Conservation (phyloP, 441 rosid genomes). For the Euphorbia schlechtendalii region DNA sequence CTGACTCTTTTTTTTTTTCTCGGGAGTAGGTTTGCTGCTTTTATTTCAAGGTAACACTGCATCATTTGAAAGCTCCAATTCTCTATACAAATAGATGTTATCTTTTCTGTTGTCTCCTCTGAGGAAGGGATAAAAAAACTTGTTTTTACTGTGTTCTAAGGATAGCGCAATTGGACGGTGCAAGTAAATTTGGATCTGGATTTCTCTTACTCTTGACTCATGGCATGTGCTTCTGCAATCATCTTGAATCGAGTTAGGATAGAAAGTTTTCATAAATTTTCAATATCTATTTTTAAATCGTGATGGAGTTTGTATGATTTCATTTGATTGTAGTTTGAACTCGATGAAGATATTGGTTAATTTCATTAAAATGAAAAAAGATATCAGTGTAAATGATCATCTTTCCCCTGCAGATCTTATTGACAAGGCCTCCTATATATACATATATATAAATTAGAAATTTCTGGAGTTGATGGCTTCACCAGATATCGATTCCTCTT, state of each 20-base stretch:
- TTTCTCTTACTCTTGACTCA: constrained; percentile 7
- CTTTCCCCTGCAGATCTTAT: constrained; percentile 26
- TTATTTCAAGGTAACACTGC: constrained; percentile 6
- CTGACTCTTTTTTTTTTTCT: background rate
- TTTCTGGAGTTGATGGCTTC: constrained; percentile 43
- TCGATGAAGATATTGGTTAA: background rate
- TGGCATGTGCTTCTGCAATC: background rate
- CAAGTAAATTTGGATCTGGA: background rate
- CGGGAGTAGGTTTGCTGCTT: constrained; percentile 2
- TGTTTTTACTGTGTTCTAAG: background rate
- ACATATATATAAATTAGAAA: constrained; percentile 4
- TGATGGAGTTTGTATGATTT: background rate
- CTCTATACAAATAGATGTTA: background rate
- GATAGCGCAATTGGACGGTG: background rate
- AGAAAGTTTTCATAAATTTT: background rate
- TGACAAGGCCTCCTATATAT: too few species aligned
- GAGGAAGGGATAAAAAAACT: background rate
- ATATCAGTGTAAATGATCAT: too few species aligned
- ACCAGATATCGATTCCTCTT: constrained; percentile 33
- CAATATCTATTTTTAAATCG: background rate
- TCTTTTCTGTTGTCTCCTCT: background rate
- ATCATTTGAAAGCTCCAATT: background rate
- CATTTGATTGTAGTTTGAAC: background rate
- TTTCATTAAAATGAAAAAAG: background rate
- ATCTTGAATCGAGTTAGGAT: background rate